These are phyloP conservation scores for Pueraria montana DNA, from an alignment of 306 rosid genomes.

Conservation along the genomic window DNA sequence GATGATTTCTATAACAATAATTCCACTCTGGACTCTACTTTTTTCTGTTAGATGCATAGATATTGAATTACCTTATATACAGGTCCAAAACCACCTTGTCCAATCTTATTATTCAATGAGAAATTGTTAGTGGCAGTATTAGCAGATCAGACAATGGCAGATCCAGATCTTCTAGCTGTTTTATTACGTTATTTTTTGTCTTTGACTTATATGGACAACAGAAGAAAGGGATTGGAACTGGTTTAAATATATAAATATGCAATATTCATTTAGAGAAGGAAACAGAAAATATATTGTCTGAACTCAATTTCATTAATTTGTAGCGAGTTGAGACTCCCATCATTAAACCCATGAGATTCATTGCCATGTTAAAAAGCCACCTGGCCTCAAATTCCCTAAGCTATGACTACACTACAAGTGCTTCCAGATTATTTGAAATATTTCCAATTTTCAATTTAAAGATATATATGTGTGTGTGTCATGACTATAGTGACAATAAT, in stretches of 20 bases:
- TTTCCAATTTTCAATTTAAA: not conserved
- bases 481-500: not conserved
- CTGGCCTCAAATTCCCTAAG: not conserved
- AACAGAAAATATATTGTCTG: not conserved
- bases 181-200: not conserved
- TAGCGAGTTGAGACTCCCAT: not conserved
- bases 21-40: too few species aligned
- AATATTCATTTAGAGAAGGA: not conserved
- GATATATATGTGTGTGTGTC: too few species aligned
- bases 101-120: not conserved
- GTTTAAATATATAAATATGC: not conserved
- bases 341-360: too few species aligned
- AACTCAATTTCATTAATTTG: not conserved
- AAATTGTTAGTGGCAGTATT: not conserved
- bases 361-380: too few species aligned
- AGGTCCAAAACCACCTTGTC: slow-evolving; percentile 33
- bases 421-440: not conserved
- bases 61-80: not conserved
- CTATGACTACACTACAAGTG: not conserved
- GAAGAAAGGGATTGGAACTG: not conserved
- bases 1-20: not conserved
- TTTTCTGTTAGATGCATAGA: not conserved
- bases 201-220: not conserved
- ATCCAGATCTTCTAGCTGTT: not conserved
- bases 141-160: not conserved